A percentile compares a stretch with the other conserved stretches of the same genome.
These are phyloP conservation scores for Debaryomyces robertsiae DNA, from an alignment of 1,139 yeast genomes.

Conservation along the genomic window DNA sequence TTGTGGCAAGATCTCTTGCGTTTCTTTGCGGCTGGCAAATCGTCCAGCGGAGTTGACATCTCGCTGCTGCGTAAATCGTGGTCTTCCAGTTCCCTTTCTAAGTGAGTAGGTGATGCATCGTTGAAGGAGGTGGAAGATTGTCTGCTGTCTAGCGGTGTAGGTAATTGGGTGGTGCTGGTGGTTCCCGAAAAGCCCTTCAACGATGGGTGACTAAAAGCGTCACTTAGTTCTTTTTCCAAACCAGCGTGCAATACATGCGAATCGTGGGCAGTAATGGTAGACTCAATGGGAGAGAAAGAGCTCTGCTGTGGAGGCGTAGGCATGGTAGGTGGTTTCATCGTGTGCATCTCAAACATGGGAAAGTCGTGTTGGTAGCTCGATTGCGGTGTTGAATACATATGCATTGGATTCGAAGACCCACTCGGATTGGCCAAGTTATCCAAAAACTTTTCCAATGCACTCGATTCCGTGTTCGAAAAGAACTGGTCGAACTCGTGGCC, in stretches of 20 bases:
- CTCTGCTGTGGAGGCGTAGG: conserved; percentile 10
- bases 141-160: conserved; percentile 41
- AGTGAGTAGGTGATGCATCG: conserved; percentile 12
- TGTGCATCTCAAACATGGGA: conserved; percentile 31
- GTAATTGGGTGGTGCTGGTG: conserved; percentile 24
- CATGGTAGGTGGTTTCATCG: conserved; percentile 28
- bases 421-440: conserved; percentile 45
- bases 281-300: conserved; percentile 2
- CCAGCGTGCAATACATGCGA: conserved; percentile 3
- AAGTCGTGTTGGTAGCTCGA: conserved; percentile 9
- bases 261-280: not conserved
- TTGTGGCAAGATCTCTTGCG: conserved; percentile 39
- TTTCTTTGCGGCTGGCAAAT: conserved; percentile 22
- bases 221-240: conserved; percentile 35
- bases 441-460: conserved; percentile 47
- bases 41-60: conserved; percentile 8
- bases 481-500: conserved; percentile 43
- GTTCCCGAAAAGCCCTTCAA: conserved; percentile 11
- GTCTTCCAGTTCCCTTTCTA: conserved; percentile 12
- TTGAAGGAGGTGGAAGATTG: conserved; percentile 22
- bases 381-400: conserved; percentile 27
- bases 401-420: conserved; percentile 30
- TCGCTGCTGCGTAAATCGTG: conserved; percentile 1
- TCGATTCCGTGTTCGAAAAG: conserved; percentile 47
- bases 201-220: conserved; percentile 41